Evolutionary conservation across 306 rosid species (phyloP).

Genomic region (Vigna unguiculata): DNA sequence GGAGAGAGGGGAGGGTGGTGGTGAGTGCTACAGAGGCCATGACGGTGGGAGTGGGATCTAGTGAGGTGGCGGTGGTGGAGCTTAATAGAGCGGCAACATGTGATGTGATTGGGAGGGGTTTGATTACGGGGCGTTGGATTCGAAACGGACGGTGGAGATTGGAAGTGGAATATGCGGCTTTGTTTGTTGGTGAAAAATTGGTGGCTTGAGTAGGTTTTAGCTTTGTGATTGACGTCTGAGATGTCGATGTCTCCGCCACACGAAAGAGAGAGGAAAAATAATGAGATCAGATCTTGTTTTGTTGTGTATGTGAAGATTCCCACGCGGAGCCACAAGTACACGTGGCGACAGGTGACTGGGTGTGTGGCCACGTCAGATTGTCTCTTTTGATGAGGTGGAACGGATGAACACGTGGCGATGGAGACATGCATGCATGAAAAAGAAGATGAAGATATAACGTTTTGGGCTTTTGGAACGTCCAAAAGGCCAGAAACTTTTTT

Average conservation of each 20-base stretch:
- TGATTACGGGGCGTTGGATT: constrained; percentile 54
- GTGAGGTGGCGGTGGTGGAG: constrained; percentile 7
- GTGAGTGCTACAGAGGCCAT: constrained; percentile 86
- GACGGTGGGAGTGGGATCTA: constrained; percentile 39
- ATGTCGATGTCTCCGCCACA: constrained; percentile 50
- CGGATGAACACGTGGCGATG: neutral
- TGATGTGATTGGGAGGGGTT: neutral
- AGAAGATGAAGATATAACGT: no score
- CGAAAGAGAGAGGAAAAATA: neutral
- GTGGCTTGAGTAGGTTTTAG: constrained; percentile 12
- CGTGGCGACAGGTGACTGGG: constrained; percentile 25
- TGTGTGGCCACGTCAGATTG: neutral
- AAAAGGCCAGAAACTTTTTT: neutral
- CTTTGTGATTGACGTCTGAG: constrained; percentile 53
- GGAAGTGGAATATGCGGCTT: constrained; percentile 46
- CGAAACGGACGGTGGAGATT: constrained; percentile 43
- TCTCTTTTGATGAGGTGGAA: constrained; percentile 17
- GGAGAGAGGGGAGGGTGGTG: constrained; percentile 63
- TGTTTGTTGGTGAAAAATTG: constrained; percentile 48
- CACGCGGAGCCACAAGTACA: neutral
- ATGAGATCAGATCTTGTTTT: constrained; percentile 6
- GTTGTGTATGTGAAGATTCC: neutral
- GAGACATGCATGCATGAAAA: no score
- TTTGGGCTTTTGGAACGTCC: neutral
- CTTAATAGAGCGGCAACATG: constrained; percentile 31